phyloP scores from a whole-genome alignment of 2,329 filamentous ascomycete species.

The Diplocarpon rosae region DNA sequence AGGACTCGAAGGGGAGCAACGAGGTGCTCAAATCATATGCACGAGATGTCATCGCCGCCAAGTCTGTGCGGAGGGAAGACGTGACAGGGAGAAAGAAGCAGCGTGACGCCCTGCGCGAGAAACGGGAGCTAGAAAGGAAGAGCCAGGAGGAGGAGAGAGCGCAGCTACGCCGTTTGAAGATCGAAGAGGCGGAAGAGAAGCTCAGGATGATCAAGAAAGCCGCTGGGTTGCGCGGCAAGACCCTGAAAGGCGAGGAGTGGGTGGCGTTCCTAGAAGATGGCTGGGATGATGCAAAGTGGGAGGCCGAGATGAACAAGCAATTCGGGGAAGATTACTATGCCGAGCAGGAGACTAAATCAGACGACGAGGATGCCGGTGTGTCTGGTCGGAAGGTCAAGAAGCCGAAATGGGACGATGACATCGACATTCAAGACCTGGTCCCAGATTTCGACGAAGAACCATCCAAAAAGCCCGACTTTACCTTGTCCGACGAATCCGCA shows the following conservation, averaged over 20 bases:
- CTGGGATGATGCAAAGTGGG: conserved; percentile 86
- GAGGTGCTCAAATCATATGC: conserved; percentile 82
- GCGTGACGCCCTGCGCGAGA: conserved; percentile 66
- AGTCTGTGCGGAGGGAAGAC: conserved; percentile 79
- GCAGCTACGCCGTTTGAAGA: conserved; percentile 73
- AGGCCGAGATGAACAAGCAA: conserved; percentile 74
- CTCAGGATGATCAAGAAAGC: conserved; percentile 81
- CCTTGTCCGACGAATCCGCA: conserved; percentile 42
- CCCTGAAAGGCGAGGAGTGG: conserved; percentile 69
- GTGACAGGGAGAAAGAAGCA: conserved; percentile 64
- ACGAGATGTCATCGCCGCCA: conserved; percentile 69
- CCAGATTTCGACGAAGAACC: conserved; percentile 71
- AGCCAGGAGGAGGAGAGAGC: conserved; percentile 71
- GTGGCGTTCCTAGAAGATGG: conserved; percentile 72
- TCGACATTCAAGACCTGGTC: conserved; percentile 87
- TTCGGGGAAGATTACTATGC: conserved; percentile 92
- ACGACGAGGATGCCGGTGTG: conserved; percentile 37
- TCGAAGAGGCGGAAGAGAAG: conserved; percentile 83
- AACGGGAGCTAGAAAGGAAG: conserved; percentile 67
- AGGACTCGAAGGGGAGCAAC: conserved; percentile 80
- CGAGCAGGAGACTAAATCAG: conserved; percentile 51
- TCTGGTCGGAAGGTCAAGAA: conserved; percentile 59
- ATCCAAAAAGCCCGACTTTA: conserved; percentile 39
- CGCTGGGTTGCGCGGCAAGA: conserved; percentile 62
- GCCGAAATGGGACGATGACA: conserved; percentile 91